Evolutionary conservation across 2,329 filamentous ascomycete genomes (phyloP).

Genomic region (Pezicula radicicola): DNA sequence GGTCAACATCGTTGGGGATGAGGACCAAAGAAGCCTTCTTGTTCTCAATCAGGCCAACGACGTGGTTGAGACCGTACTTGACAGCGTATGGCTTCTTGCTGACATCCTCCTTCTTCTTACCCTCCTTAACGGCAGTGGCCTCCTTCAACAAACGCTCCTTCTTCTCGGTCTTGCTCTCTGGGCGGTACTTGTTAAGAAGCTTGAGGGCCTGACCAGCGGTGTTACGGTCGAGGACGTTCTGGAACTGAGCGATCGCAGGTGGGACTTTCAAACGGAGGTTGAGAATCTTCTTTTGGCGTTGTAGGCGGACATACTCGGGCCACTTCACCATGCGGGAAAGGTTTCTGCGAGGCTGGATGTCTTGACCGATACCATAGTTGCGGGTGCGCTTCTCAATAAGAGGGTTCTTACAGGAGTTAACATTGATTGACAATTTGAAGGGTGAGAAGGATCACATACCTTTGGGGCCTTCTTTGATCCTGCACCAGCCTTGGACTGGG

Average conservation of each 20-base stretch:
- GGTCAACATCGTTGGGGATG: constrained; percentile 99
- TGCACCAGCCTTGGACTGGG: constrained; percentile 80
- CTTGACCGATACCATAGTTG: constrained; percentile 99
- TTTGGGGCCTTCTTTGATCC: constrained; percentile 91
- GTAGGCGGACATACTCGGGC: constrained; percentile 98
- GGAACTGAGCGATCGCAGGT: constrained; percentile 95
- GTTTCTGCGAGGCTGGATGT: constrained; percentile 96
- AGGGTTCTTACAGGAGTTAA: constrained; percentile 69
- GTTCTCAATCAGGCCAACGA: constrained; percentile 95
- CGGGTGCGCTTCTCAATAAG: constrained; percentile 96
- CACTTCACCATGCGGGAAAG: constrained; percentile 98
- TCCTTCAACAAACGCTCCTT: constrained; percentile 99
- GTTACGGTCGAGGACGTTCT: constrained; percentile 95
- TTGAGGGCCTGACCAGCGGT: constrained; percentile 96
- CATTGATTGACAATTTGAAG: constrained; percentile 6
- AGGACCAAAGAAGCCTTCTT: constrained; percentile 99
- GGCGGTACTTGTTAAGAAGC: constrained; percentile 99
- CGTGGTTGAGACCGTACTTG: constrained; percentile 99
- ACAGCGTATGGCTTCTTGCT: constrained; percentile 99
- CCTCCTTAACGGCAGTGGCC: constrained; percentile 94
- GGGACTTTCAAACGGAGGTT: constrained; percentile 98
- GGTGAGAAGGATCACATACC: constrained; percentile 59
- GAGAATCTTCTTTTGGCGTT: constrained; percentile 84
- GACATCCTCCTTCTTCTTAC: constrained; percentile 99
- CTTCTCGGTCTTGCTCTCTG: constrained; percentile 99